Evolutionary conservation across 2,329 filamentous ascomycete genomes (phyloP).

Genomic region (Davidsoniella australis): DNA sequence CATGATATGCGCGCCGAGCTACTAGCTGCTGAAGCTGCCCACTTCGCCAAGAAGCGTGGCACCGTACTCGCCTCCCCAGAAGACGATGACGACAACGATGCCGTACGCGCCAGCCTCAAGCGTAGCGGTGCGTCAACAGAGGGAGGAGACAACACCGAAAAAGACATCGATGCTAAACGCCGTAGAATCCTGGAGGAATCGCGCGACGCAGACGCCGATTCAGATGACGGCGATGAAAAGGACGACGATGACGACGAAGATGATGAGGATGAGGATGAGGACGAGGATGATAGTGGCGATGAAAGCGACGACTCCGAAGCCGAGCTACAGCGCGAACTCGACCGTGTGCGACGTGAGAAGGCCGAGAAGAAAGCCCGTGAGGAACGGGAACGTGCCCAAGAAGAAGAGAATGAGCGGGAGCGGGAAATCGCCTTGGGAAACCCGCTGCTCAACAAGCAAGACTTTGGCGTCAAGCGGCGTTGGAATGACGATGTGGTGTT

Average conservation of each 20-base stretch:
- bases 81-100: conserved; percentile 32
- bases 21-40: conserved; percentile 68
- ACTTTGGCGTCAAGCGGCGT: conserved; percentile 78
- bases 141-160: conserved; percentile 39
- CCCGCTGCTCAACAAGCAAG: conserved; percentile 71
- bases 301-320: conserved; percentile 71
- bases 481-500: conserved; percentile 99
- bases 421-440: conserved; percentile 84
- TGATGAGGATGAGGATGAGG: conserved; percentile 23
- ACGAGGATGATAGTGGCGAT: conserved; percentile 14
- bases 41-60: conserved; percentile 73
- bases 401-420: conserved; percentile 70
- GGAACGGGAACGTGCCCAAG: conserved; percentile 64
- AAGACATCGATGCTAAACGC: conserved; percentile 66
- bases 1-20: conserved; percentile 84
- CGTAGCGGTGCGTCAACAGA: conserved; percentile 19
- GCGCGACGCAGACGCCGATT: conserved; percentile 68
- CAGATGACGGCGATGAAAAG: conserved; percentile 38
- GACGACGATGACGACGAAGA: conserved; percentile 34
- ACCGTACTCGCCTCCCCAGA: conserved; percentile 27
- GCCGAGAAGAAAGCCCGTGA: conserved; percentile 38
- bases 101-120: conserved; percentile 17
- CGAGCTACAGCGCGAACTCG: conserved; percentile 78
- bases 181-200: conserved; percentile 77
- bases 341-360: conserved; percentile 80